Evolutionary conservation across 768 basidiomycete species (phyloP).

Genomic region (Austroboletus eburneus): DNA sequence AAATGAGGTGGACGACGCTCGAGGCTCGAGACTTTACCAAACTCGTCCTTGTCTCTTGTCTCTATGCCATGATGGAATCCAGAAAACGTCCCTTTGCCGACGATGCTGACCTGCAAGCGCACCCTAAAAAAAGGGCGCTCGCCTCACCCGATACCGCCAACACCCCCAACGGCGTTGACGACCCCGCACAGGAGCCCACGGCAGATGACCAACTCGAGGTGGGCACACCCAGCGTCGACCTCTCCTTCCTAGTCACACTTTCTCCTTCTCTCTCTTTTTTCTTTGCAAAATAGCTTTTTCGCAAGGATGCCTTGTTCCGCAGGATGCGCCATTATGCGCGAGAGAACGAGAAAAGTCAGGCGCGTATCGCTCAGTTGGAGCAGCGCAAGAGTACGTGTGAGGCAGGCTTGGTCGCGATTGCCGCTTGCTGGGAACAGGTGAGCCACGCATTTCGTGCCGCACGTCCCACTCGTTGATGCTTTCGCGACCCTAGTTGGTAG

Average conservation of each 20-base stretch:
- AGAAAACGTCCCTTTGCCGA: conserved; percentile 56
- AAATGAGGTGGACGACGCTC: conserved; percentile 15
- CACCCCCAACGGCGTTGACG: conserved; percentile 37
- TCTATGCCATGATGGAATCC: conserved; percentile 44
- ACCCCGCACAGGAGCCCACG: conserved; percentile 39
- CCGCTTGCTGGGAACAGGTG: conserved; percentile 81
- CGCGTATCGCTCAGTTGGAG: conserved; percentile 61
- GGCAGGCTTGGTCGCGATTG: conserved; percentile 66
- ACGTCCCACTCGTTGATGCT: too few relatives aligned
- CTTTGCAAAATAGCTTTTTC: conserved; percentile 53
- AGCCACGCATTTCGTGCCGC: not conserved
- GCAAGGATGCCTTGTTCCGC: conserved; percentile 82
- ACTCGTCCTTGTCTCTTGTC: conserved; percentile 10
- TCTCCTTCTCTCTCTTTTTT: conserved; percentile 7
- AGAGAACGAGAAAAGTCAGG: conserved; percentile 62
- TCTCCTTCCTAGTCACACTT: conserved; percentile 22
- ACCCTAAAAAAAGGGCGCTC: conserved; percentile 56
- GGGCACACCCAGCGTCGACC: conserved; percentile 23
- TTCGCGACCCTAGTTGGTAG: conserved; percentile 47
- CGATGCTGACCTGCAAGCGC: conserved; percentile 40
- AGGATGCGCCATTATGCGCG: conserved; percentile 81
- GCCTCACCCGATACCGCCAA: conserved; percentile 36
- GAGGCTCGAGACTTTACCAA: not conserved
- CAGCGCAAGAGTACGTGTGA: conserved; percentile 62
- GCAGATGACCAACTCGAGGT: conserved; percentile 66